These are phyloP conservation scores for Metarhizium album DNA, from an alignment of 2,329 filamentous ascomycete genomes.

Conservation along the genomic window DNA sequence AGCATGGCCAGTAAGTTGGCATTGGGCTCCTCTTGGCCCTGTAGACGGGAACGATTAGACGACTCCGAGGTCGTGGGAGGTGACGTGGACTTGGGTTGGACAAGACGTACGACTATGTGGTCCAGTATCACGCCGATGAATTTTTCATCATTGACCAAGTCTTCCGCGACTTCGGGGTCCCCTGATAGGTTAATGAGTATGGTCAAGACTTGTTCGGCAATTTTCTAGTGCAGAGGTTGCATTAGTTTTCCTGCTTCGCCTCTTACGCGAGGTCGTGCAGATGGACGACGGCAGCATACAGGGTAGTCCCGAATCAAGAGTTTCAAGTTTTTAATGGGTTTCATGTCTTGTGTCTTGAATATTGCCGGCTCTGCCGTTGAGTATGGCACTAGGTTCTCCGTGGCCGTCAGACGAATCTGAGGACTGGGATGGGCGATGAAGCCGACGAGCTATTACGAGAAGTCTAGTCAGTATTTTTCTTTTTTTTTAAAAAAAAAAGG, in stretches of 20 bases:
- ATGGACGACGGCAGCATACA: conserved; percentile 36
- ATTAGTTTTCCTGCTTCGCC: background rate
- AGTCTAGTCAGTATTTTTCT: background rate
- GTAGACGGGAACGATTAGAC: background rate
- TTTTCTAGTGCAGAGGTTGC: conserved; percentile 50
- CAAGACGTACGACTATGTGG: conserved; percentile 57
- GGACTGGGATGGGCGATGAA: conserved; percentile 90
- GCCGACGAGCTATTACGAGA: conserved; percentile 61
- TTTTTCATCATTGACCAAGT: conserved; percentile 64
- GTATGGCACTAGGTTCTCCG: conserved; percentile 79
- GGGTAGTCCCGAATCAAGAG: conserved; percentile 74
- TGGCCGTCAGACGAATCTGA: conserved; percentile 76
- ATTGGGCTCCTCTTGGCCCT: conserved; percentile 66
- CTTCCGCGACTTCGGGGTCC: conserved; percentile 64
- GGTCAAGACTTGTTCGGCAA: conserved; percentile 84
- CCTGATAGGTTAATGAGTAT: conserved; percentile 81
- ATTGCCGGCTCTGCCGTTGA: conserved; percentile 61
- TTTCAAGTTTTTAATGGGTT: conserved; percentile 79
- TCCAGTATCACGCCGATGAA: conserved; percentile 67
- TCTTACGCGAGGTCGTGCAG: background rate
- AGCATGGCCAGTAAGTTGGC: conserved; percentile 85
- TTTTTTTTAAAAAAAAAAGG: background rate
- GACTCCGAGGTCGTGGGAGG: background rate
- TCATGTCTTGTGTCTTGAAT: conserved; percentile 72
- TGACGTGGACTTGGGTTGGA: background rate